Evolutionary conservation across 495 filamentous ascomycete species (phyloP), one percentile per base, ranked within the genome.

Genomic region (Entonaema liquescens): DNA sequence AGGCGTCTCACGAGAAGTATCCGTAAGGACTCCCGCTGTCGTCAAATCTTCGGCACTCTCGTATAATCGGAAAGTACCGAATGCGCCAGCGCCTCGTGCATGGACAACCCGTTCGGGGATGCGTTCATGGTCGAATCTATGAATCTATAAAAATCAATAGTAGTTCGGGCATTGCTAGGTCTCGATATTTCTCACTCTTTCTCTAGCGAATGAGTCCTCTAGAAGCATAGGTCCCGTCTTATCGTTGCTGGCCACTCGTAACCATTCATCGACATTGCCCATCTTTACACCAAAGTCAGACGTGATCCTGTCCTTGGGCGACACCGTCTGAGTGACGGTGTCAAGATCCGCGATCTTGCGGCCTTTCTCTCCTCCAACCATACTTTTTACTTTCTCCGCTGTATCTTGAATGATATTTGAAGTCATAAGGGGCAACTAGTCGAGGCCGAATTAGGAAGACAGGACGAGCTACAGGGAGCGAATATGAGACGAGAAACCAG

Each of bases 41-140:
- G 91, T 91, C 7, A 95, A 83, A 56, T 95, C 90, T 49, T 83
- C 80, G 42, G 88, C 87, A 69, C 89, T 90, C 78, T 95, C 85
- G 62, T 86, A 84, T 2, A 97, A 80, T 59, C 83, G 91, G 82
- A 96, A 97, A 29, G 86, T 93, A 12, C 94, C 94, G 72, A 95
- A 96, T 17, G 94, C 93, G 38, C 89, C 94, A 13, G 87, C 82
- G 21, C 93, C 94, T 33, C 93, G 91, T 28, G 94, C 94, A 75
- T 97, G 94, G 5, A 97, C 93, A 13, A 96, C 93, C 57, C 94
- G 85, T 78, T 92, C 89, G 0, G 89, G 88, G 36, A 91, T 89
- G 15, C 89, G 83, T 76, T 91, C 89, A 29, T 88, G 83, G 74
- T 90, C 88, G 59, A 73, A 80, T 61, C 70, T 59, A 29, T 78